A percentile compares a stretch with the other conserved stretches of the same genome.
Evolutionary conservation across 768 basidiomycete species (phyloP).

Genomic region (Russula sp.): DNA sequence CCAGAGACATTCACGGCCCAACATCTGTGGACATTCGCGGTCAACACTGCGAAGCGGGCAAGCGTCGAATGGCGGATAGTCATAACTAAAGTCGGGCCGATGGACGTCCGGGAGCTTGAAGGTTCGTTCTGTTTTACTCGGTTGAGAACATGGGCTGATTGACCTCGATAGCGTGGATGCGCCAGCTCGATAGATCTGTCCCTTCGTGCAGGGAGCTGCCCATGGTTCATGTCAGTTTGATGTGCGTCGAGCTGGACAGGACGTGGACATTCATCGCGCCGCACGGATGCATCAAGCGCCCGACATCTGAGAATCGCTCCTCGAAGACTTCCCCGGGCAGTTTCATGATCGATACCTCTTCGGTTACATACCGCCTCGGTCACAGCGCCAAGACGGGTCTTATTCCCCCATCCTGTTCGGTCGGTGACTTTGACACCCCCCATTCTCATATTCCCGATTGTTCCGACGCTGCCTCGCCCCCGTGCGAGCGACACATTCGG

Average conservation of each 20-base stretch:
- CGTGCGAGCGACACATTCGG: slow-evolving; percentile 35
- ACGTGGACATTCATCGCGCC: slow-evolving; percentile 53
- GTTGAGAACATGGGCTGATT: background rate
- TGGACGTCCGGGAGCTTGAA: slow-evolving; percentile 54
- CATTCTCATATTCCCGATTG: slow-evolving; percentile 33
- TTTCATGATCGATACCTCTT: slow-evolving; percentile 41
- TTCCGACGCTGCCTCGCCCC: slow-evolving; percentile 31
- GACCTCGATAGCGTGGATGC: slow-evolving; percentile 57
- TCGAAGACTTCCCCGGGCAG: slow-evolving; percentile 32
- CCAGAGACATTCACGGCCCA: slow-evolving; percentile 47
- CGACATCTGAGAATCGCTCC: slow-evolving; percentile 29
- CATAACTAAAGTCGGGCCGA: slow-evolving; percentile 59
- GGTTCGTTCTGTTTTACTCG: slow-evolving; percentile 39
- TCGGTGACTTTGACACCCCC: slow-evolving; percentile 27
- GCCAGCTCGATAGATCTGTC: slow-evolving; percentile 41
- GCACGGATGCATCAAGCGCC: slow-evolving; percentile 23
- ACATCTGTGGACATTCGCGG: slow-evolving; percentile 67
- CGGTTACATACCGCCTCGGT: slow-evolving; percentile 18
- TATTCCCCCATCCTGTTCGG: background rate
- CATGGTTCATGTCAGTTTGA: slow-evolving; percentile 53
- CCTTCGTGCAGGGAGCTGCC: slow-evolving; percentile 38
- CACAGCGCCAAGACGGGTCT: slow-evolving; percentile 8
- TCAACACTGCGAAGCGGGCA: slow-evolving; percentile 54
- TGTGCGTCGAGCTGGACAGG: slow-evolving; percentile 53
- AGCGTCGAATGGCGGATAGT: slow-evolving; percentile 79